These are phyloP conservation scores for Gynostemma pentaphyllum DNA, from an alignment of 306 rosid genomes.

Conservation along the genomic window DNA sequence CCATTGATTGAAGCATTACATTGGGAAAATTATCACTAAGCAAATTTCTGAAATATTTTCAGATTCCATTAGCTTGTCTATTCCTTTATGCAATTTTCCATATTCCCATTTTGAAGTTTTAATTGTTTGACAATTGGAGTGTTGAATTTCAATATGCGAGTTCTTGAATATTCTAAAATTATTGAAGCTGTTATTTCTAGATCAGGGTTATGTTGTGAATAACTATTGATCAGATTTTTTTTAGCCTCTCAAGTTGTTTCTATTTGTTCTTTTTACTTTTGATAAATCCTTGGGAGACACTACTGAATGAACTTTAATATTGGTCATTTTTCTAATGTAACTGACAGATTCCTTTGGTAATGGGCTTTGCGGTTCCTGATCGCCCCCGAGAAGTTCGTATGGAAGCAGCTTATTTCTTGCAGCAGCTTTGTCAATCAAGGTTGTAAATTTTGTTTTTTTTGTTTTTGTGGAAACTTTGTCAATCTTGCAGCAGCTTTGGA, in stretches of 20 bases:
- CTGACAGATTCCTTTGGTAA: conserved; percentile 78
- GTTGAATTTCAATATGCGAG: background rate
- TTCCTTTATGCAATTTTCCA: background rate
- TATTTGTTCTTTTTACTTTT: background rate
- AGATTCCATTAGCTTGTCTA: background rate
- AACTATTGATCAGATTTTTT: background rate
- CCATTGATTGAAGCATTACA: background rate
- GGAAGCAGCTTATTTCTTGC: conserved; percentile 91
- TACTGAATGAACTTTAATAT: background rate
- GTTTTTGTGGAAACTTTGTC: no score
- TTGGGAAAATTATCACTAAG: background rate
- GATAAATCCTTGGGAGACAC: background rate
- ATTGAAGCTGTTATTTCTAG: background rate
- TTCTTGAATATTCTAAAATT: background rate
- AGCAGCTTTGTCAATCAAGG: conserved; percentile 99
- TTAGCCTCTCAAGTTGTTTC: background rate
- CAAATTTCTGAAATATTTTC: background rate
- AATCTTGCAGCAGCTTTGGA: no score
- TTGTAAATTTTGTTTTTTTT: conserved; percentile 19
- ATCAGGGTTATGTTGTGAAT: background rate
- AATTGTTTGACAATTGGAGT: background rate
- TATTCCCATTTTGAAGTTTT: background rate
- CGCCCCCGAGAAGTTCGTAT: conserved; percentile 96
- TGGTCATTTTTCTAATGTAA: conserved; percentile 15
- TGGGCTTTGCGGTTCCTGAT: conserved; percentile 81